Percentiles rank a stretch among this genome's conserved stretches.
These are phyloP conservation scores for Ceratocystis ficicola DNA, from an alignment of 2,329 filamentous ascomycete genomes.

Conservation along the genomic window DNA sequence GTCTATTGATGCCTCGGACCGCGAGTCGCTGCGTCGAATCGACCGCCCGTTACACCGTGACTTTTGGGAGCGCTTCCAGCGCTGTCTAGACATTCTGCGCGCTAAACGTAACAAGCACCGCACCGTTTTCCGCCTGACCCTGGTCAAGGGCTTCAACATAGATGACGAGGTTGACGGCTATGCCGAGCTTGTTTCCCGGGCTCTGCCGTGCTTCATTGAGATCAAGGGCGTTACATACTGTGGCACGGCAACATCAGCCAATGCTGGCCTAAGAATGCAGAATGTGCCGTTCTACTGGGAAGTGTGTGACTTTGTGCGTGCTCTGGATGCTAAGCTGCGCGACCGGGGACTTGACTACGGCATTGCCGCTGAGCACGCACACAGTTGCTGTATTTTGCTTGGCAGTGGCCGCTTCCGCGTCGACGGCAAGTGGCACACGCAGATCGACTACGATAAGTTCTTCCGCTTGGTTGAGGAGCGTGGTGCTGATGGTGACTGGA, in stretches of 20 bases:
- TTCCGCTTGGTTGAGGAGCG: slow-evolving; percentile 69
- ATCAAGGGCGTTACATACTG: slow-evolving; percentile 96
- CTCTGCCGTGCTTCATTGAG: slow-evolving; percentile 83
- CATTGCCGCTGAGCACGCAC: slow-evolving; percentile 87
- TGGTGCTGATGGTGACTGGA: slow-evolving; percentile 55
- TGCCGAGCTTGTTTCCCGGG: slow-evolving; percentile 73
- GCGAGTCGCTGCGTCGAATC: slow-evolving; percentile 74
- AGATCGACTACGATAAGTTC: slow-evolving; percentile 82
- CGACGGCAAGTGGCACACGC: slow-evolving; percentile 73
- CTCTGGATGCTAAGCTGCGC: slow-evolving; percentile 56
- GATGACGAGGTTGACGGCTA: slow-evolving; percentile 88
- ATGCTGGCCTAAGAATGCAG: slow-evolving; percentile 84
- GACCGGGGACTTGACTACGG: slow-evolving; percentile 68
- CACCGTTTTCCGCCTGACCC: slow-evolving; percentile 85
- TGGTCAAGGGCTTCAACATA: slow-evolving; percentile 97
- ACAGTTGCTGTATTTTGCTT: slow-evolving; percentile 84
- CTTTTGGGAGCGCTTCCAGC: slow-evolving; percentile 92
- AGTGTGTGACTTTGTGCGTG: slow-evolving; percentile 67
- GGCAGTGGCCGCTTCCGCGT: slow-evolving; percentile 69
- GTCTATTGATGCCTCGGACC: slow-evolving; percentile 87
- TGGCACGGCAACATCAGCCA: slow-evolving; percentile 72
- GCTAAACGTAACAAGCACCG: slow-evolving; percentile 74
- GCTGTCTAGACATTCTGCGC: slow-evolving; percentile 78
- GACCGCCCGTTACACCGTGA: slow-evolving; percentile 87
- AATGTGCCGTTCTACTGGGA: slow-evolving; percentile 96